phyloP scores from a whole-genome alignment of 148 eudicot genomes.

The Mesembryanthemum crystallinum region DNA sequence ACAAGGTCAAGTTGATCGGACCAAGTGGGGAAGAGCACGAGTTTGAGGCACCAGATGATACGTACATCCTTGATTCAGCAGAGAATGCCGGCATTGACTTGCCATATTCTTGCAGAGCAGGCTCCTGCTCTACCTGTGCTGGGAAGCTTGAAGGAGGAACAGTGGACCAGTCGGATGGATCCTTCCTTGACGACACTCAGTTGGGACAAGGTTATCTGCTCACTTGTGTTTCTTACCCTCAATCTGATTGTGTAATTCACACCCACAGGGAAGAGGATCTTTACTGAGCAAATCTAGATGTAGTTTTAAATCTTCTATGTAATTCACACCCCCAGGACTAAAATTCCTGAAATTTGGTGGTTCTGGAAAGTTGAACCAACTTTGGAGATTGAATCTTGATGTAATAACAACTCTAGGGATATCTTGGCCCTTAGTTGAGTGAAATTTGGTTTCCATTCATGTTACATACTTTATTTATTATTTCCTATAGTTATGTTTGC shows the following conservation, averaged over 20 bases:
- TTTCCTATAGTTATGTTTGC: too few species aligned
- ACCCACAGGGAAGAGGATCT: constrained; percentile 77
- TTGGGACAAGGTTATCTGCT: constrained; percentile 58
- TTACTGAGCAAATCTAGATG: constrained; percentile 35
- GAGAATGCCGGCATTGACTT: constrained; percentile 74
- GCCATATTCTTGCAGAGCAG: constrained; percentile 91
- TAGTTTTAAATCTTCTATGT: too few species aligned
- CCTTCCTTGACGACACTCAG: constrained; percentile 77
- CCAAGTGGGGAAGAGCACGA: constrained; percentile 63
- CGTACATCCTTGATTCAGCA: constrained; percentile 71
- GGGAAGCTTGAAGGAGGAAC: constrained; percentile 52
- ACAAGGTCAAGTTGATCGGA: constrained; percentile 63
- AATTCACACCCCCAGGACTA: too few species aligned
- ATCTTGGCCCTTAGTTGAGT: too few species aligned
- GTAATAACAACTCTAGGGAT: too few species aligned
- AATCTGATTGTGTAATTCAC: constrained; percentile 64
- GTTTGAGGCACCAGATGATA: constrained; percentile 73
- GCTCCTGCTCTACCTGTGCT: constrained; percentile 87
- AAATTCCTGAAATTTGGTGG: too few species aligned
- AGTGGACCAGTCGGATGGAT: constrained; percentile 88
- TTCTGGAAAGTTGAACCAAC: too few species aligned
- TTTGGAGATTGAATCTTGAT: too few species aligned
- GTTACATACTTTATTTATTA: too few species aligned
- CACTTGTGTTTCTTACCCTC: constrained; percentile 76
- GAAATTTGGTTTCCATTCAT: too few species aligned